These are phyloP conservation scores for Pythium catenulatum DNA, from an alignment of 352 stramenopile genomes.

Conservation along the genomic window DNA sequence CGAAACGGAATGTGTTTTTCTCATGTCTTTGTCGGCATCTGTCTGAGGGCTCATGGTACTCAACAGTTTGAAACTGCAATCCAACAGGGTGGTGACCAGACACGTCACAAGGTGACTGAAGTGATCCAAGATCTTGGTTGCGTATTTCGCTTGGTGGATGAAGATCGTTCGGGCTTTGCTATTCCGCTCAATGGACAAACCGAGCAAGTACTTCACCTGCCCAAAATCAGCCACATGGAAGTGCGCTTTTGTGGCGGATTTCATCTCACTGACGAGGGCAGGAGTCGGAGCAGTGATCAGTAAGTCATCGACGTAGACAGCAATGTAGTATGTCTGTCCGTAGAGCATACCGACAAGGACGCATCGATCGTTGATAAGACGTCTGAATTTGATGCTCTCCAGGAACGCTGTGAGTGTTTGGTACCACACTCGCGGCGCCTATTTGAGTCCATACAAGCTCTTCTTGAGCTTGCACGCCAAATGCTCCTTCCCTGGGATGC, in stretches of 20 bases:
- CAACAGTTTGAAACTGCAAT: not conserved
- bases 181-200: not conserved
- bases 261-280: not conserved
- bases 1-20: constrained; percentile 19
- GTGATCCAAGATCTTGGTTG: constrained; percentile 8
- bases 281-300: not conserved
- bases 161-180: constrained; percentile 32
- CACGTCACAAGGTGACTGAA: too few species aligned
- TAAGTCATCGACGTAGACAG: constrained; percentile 1
- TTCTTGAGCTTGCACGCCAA: too few species aligned
- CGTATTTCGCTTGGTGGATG: constrained; percentile 44
- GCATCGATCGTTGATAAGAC: too few species aligned
- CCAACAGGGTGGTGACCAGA: too few species aligned
- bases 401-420: too few species aligned
- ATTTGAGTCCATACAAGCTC: too few species aligned
- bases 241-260: not conserved
- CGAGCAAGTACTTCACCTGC: not conserved
- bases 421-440: too few species aligned
- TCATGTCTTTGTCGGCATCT: not conserved
- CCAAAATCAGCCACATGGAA: not conserved
- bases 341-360: not conserved
- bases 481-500: too few species aligned
- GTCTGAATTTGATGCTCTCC: too few species aligned
- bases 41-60: not conserved
- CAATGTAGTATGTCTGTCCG: not conserved